Conservation (phyloP, 352 stramenopile species). For the Phytophthora aleatoria region DNA sequence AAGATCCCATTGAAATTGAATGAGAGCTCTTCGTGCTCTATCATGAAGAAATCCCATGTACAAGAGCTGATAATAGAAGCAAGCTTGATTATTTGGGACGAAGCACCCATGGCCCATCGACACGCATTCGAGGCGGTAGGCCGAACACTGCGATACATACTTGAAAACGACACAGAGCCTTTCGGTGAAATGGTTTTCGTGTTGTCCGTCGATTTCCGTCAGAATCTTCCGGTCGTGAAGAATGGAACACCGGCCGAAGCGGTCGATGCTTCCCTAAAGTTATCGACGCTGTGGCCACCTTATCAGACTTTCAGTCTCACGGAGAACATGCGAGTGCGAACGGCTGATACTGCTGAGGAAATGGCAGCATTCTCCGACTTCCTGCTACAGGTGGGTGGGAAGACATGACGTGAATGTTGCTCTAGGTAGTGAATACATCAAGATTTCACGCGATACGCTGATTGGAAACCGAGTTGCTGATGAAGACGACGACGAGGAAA, state of each 20-base stretch:
- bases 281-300: background rate
- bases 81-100: background rate
- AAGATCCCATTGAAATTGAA: background rate
- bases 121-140: background rate
- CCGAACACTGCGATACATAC: background rate
- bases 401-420: background rate
- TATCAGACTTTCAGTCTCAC: background rate
- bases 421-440: background rate
- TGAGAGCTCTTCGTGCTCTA: background rate
- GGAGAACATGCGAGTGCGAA: background rate
- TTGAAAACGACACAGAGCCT: background rate
- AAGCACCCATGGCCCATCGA: background rate
- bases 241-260: background rate
- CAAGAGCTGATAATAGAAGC: background rate
- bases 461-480: background rate
- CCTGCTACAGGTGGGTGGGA: background rate
- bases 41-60: background rate
- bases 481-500: background rate
- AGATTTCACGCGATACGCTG: background rate
- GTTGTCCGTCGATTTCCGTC: background rate
- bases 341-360: background rate
- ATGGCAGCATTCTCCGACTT: background rate
- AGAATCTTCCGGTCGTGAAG: background rate
- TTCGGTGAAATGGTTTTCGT: background rate
- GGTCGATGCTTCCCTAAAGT: background rate